Evolutionary conservation across 805 yeast genomes (phyloP).

Genomic region (Wickerhamiella shivajii): DNA sequence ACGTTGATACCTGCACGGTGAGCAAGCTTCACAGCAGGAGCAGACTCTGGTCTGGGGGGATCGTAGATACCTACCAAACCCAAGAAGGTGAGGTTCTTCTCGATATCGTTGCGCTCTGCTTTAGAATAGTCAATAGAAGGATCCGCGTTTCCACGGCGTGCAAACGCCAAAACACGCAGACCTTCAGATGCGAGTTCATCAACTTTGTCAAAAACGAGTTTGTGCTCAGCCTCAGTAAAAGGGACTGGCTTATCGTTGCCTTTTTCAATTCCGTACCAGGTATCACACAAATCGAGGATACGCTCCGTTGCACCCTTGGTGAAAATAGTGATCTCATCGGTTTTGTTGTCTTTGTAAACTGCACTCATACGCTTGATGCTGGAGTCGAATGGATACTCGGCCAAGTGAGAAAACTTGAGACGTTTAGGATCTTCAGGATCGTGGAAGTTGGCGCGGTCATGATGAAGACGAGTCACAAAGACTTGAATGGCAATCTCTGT

Average conservation of each 20-base stretch:
- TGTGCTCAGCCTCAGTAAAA: slow-evolving; percentile 21
- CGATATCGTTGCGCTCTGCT: neutral
- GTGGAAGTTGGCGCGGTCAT: slow-evolving; percentile 13
- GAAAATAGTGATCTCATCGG: slow-evolving; percentile 33
- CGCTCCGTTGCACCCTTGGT: slow-evolving; percentile 88
- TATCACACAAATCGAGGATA: slow-evolving; percentile 44
- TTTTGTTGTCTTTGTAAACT: slow-evolving; percentile 28
- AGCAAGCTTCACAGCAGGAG: slow-evolving; percentile 52
- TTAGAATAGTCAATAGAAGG: neutral
- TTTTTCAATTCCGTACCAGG: slow-evolving; percentile 41
- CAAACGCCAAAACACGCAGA: slow-evolving; percentile 7
- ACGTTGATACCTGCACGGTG: slow-evolving; percentile 88
- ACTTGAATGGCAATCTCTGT: slow-evolving; percentile 83
- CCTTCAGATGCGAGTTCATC: slow-evolving; percentile 4
- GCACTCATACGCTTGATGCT: slow-evolving; percentile 61
- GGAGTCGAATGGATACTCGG: slow-evolving; percentile 65
- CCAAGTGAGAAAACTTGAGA: slow-evolving; percentile 27
- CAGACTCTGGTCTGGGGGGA: slow-evolving; percentile 82
- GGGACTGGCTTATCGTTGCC: slow-evolving; percentile 46
- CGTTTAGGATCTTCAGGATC: slow-evolving; percentile 7
- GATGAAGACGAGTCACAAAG: slow-evolving; percentile 44
- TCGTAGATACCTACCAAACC: slow-evolving; percentile 91
- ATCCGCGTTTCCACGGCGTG: neutral
- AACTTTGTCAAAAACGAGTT: neutral
- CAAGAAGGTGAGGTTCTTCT: slow-evolving; percentile 45